phyloP scores from a whole-genome alignment of 148 eudicot genomes.

The Chenopodium album region DNA sequence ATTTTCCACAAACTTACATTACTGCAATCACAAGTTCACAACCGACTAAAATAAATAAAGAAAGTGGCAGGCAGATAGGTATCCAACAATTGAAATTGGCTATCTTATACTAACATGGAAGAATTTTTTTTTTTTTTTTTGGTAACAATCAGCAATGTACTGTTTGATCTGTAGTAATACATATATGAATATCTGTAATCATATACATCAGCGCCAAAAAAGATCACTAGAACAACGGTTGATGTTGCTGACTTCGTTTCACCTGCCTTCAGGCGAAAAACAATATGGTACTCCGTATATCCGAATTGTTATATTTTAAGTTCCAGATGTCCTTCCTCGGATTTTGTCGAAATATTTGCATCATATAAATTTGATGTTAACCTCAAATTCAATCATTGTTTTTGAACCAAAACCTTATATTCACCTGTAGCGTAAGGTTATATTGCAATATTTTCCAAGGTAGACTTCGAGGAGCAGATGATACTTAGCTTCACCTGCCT shows the following conservation, averaged over 20 bases:
- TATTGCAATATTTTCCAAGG: not conserved
- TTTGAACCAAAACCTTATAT: constrained; percentile 1
- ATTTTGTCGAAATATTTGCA: not conserved
- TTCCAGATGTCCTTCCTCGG: constrained; percentile 8
- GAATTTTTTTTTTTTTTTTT: not conserved
- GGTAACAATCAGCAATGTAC: not conserved
- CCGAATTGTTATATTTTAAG: not conserved
- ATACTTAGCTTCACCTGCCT: constrained; percentile 31
- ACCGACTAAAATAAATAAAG: too few species aligned
- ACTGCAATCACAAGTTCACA: too few species aligned
- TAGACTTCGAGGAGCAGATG: not conserved
- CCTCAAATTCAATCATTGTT: not conserved
- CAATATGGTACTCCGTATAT: not conserved
- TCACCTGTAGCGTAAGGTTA: not conserved
- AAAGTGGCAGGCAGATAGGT: too few species aligned
- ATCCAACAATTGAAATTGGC: not conserved
- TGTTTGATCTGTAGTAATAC: not conserved
- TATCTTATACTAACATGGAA: not conserved
- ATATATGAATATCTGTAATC: constrained; percentile 3
- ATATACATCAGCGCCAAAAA: constrained; percentile 21
- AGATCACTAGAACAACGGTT: not conserved
- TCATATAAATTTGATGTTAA: constrained; percentile 7
- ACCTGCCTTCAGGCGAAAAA: not conserved
- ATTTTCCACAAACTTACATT: too few species aligned
- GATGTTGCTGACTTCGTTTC: not conserved